Evolutionary conservation across 2,329 filamentous ascomycete species (phyloP).

Genomic region (Diaporthe velutina): DNA sequence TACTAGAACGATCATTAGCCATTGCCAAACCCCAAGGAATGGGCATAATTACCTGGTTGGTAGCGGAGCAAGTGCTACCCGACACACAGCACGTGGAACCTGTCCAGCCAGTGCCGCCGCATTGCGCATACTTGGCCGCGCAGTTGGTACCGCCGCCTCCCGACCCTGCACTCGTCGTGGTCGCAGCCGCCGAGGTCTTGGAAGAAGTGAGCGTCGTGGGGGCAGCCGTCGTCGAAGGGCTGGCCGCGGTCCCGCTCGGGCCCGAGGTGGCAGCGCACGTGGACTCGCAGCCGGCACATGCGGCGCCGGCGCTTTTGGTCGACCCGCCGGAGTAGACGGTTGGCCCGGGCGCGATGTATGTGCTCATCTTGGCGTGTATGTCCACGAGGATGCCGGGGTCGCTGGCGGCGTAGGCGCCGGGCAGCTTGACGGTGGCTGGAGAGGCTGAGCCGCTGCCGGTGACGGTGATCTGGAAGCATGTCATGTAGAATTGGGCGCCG

Average conservation of each 20-base stretch:
- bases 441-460: constrained; percentile 45
- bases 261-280: constrained; percentile 51
- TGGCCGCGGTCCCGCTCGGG: neutral
- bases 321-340: constrained; percentile 56
- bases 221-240: neutral
- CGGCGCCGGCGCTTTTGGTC: constrained; percentile 55
- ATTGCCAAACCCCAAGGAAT: neutral
- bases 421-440: constrained; percentile 53
- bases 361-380: constrained; percentile 57
- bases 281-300: constrained; percentile 55
- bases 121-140: constrained; percentile 19
- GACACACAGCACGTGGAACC: constrained; percentile 16
- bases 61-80: constrained; percentile 22
- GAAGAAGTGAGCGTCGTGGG: constrained; percentile 15
- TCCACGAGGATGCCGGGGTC: constrained; percentile 62
- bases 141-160: neutral
- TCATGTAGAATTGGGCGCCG: constrained; percentile 55
- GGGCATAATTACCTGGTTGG: constrained; percentile 14
- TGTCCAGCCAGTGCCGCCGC: constrained; percentile 1
- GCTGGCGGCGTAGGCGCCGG: constrained; percentile 57
- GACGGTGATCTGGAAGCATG: constrained; percentile 53
- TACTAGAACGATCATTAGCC: neutral
- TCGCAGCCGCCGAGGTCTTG: neutral
- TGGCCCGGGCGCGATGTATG: constrained; percentile 59
- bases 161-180: neutral